Percentiles rank a stretch among this genome's conserved stretches.
phyloP scores from a whole-genome alignment of 2,329 filamentous ascomycete genomes.

The Calonectria crousiana region DNA sequence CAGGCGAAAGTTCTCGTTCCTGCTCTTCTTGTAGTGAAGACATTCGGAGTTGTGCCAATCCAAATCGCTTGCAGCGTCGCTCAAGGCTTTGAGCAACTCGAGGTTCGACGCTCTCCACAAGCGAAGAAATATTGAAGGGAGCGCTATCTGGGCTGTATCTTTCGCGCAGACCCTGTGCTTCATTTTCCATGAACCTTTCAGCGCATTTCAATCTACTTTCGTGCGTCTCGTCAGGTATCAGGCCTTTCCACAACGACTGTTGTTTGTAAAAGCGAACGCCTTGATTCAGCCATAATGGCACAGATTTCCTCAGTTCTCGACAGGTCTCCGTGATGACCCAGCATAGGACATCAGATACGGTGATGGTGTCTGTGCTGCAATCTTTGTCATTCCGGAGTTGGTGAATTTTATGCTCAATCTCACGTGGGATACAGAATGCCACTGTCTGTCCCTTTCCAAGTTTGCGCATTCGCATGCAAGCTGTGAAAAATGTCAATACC shows the following conservation, averaged over 20 bases:
- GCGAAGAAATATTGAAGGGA: neutral
- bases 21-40: conserved; percentile 71
- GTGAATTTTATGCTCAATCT: conserved; percentile 68
- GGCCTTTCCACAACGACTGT: conserved; percentile 48
- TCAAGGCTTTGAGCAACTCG: neutral
- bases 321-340: conserved; percentile 64
- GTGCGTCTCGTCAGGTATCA: neutral
- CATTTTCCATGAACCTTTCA: conserved; percentile 64
- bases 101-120: neutral
- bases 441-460: conserved; percentile 76
- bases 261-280: conserved; percentile 64
- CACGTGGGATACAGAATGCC: conserved; percentile 68
- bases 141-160: conserved; percentile 60
- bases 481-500: conserved; percentile 49
- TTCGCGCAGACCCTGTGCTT: conserved; percentile 63
- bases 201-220: conserved; percentile 44
- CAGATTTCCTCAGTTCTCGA: conserved; percentile 20
- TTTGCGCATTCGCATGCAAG: conserved; percentile 79
- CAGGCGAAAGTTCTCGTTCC: conserved; percentile 75
- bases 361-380: conserved; percentile 46
- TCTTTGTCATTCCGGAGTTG: neutral
- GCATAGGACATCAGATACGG: conserved; percentile 65
- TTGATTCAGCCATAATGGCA: conserved; percentile 69
- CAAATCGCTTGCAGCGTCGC: conserved; percentile 20
- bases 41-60: neutral